Evolutionary conservation across 2,329 filamentous ascomycete genomes (phyloP).

Genomic region (Nigrospora sphaerica): DNA sequence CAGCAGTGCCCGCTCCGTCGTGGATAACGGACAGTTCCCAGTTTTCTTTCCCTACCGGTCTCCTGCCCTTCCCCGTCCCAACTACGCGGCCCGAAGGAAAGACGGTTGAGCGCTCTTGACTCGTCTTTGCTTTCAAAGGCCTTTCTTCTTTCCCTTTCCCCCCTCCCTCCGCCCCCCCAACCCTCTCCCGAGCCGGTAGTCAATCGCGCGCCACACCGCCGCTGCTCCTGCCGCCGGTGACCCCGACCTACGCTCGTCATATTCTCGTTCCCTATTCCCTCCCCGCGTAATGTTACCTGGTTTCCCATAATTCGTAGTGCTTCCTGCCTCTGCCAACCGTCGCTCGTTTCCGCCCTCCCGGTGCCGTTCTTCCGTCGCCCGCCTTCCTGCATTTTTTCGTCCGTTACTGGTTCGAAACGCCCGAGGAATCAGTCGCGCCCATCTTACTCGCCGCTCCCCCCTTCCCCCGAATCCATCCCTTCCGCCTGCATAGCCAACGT

Average conservation of each 20-base stretch:
- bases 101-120: no score
- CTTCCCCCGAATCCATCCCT: not conserved
- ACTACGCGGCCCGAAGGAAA: no score
- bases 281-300: not conserved
- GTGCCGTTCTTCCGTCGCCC: not conserved
- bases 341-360: not conserved
- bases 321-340: not conserved
- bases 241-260: not conserved
- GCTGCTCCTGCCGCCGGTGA: not conserved
- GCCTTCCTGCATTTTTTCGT: not conserved
- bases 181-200: not conserved
- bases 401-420: not conserved
- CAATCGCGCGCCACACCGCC: not conserved
- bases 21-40: no score
- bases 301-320: constrained; percentile 1
- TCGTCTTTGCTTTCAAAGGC: no score
- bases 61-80: no score
- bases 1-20: no score
- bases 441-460: not conserved
- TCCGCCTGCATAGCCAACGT: not conserved
- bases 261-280: not conserved
- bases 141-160: not conserved
- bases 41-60: no score
- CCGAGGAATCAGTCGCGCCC: not conserved
- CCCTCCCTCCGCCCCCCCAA: not conserved